Evolutionary conservation across 352 stramenopile species (phyloP).

Genomic region (Sclerospora graminicola): DNA sequence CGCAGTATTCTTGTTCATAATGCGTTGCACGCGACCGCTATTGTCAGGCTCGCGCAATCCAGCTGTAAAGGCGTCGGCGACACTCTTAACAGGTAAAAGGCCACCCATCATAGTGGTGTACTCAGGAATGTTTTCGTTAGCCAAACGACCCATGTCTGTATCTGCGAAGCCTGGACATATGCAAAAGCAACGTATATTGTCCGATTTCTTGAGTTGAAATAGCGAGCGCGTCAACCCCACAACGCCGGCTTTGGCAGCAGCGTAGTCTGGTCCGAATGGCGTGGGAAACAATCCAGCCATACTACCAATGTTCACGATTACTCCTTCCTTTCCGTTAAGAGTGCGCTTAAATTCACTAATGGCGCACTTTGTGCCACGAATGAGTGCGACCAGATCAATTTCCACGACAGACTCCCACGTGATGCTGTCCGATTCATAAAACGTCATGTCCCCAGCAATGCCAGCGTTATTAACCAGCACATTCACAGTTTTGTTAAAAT

Average conservation of each 20-base stretch:
- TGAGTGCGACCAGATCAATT: constrained; percentile 62
- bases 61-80: constrained; percentile 45
- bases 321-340: constrained; percentile 44
- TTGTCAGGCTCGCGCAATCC: constrained; percentile 46
- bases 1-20: constrained; percentile 31
- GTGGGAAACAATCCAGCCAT: constrained; percentile 45
- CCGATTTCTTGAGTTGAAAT: constrained; percentile 41
- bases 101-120: constrained; percentile 49
- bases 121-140: constrained; percentile 23
- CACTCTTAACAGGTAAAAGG: constrained; percentile 32
- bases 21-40: constrained; percentile 42
- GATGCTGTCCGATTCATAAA: constrained; percentile 25
- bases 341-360: constrained; percentile 50
- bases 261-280: constrained; percentile 55
- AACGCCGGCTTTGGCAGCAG: constrained; percentile 62
- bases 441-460: constrained; percentile 47
- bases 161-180: constrained; percentile 61
- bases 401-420: constrained; percentile 58
- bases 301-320: constrained; percentile 65
- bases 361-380: constrained; percentile 57
- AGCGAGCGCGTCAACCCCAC: constrained; percentile 64
- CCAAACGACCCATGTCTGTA: constrained; percentile 48
- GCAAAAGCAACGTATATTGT: constrained; percentile 62
- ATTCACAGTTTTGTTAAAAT: constrained; percentile 55
- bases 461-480: constrained; percentile 76